Base-by-base conservation (phyloP, 2,329 filamentous ascomycete genomes). In the Phyllosticta capitalensis region DNA sequence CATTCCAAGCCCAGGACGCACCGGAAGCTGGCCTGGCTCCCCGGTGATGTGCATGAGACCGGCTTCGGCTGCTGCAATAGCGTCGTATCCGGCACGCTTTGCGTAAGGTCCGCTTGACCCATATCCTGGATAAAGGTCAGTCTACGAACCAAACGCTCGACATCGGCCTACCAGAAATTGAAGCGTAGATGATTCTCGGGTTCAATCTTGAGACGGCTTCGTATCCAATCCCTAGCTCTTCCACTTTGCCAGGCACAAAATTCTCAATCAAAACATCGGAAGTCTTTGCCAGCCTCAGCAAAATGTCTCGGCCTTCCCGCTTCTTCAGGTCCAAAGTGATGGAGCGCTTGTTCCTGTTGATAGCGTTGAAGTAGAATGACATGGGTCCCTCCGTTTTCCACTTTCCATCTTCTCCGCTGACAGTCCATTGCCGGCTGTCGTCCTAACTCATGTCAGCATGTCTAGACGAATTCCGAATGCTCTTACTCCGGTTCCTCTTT, bases 301-400 rank as follows among this genome's bases (percentile, higher is more conserved):
- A 28, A 14, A 78, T 65, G 3, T 69, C 64, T 24, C 62, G 62
- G 2, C 67, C 72, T n/a, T 69, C 64, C 0, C 71, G 67, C 59
- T 77, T 71, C 56, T 75, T 75, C 48, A 75, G 62, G 61, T 72
- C 72, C 9, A 73, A 61, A 6, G 70, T 67, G 52, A 78, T 66
- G 9, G 73, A 76, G 9, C 71, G 66, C 62, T 78, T 79, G 61
- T 78, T 78, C 10, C 76, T 70, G 50, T 78, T 79, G 22, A 78
- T 68, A 1, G 73, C 68, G 5, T 70, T 70, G 64, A 77, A 78
- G 63, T 78, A 79, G 50, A 70, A 68, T 1, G 75, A 77, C 51
- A 74, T 76, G 9, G 71, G 66, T 20, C 65, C 38, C 14, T 61
- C 49, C 54, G 61, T 69, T 4, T 65, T 63, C 61, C 64, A 64